Evolutionary conservation across 2,329 filamentous ascomycete genomes (phyloP), one percentile per base, ranked within the genome.

Genomic region (Talaromyces islandicus): DNA sequence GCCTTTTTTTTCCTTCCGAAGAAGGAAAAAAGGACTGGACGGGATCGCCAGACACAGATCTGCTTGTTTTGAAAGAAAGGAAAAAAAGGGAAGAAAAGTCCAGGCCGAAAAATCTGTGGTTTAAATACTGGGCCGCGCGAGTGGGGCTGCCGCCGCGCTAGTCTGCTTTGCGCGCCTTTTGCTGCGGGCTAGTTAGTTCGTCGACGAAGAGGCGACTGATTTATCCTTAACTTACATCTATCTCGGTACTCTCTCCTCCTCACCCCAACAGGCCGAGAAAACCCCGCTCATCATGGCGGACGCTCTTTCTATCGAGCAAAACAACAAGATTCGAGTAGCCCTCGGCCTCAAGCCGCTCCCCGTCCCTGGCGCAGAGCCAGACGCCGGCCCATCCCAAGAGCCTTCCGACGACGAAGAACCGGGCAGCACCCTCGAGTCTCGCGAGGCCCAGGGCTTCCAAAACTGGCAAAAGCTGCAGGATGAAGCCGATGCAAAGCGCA

Each of bases 301-400:
- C 70, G 72, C 86, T 68, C 85, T 90, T 51, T 88, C 89, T 29
- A 92, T 97, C 71, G 90, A 95, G 76, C 92, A 97, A 82, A 91
- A 91, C 66, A 97, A 97, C 79, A 90, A 92, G 71, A 88, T 97
- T 70, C 91, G 93, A 69, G 82, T 88, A 68, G 91, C 91, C 55
- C 86, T 97, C 78, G 93, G 93, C 70, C 86, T 97, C 81, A 91
- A 93, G 71, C 92, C 92, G 27, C 80, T 97, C 69, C 91, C 92
- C 25, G 90, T 95, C 11, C 90, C 92, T 27, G 90, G 90, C 65
- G 75, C 78, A 58, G 73, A 75, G 63, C 65, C 72, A 62, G 67
- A 70, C 59, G 60, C 66, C 19, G 43, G 84, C 58, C 85, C 84
- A 55, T 65, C 77, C 61, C 76, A 80, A 54, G 60, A 62, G 17